phyloP scores from a whole-genome alignment of 148 eudicot genomes.

The Rhododendron vialii region DNA sequence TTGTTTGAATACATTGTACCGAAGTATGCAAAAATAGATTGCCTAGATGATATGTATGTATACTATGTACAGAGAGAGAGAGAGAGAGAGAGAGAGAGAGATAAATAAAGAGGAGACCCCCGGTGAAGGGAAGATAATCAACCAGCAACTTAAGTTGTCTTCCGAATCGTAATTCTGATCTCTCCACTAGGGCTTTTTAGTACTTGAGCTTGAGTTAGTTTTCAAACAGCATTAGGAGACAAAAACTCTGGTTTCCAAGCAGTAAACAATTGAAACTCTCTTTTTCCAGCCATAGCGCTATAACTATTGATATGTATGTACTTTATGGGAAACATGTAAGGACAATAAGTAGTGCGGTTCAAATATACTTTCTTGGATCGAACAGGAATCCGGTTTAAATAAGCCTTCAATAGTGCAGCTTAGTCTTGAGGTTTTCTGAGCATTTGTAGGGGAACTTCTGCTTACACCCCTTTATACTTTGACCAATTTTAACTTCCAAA shows the following conservation, averaged over 20 bases:
- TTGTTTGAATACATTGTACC: background rate
- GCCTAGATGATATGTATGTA: background rate
- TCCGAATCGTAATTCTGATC: background rate
- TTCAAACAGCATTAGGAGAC: background rate
- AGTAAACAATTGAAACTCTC: background rate
- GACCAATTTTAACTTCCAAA: too few species aligned
- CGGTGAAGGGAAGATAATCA: background rate
- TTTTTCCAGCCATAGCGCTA: background rate
- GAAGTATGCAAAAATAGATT: background rate
- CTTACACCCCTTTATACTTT: too few species aligned
- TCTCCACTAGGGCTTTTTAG: background rate
- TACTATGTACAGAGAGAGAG: background rate
- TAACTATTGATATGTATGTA: background rate
- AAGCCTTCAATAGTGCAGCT: background rate
- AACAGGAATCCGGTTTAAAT: background rate
- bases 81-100: background rate
- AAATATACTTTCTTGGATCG: background rate
- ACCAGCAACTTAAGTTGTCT: background rate
- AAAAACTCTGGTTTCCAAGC: background rate
- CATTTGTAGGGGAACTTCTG: too few species aligned
- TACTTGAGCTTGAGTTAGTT: background rate
- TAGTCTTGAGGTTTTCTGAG: background rate
- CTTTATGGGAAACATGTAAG: background rate
- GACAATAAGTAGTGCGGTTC: background rate
- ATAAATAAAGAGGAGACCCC: too few species aligned